phyloP scores from a whole-genome alignment of 2,329 filamentous ascomycete species.

The Passalora sequoiae region DNA sequence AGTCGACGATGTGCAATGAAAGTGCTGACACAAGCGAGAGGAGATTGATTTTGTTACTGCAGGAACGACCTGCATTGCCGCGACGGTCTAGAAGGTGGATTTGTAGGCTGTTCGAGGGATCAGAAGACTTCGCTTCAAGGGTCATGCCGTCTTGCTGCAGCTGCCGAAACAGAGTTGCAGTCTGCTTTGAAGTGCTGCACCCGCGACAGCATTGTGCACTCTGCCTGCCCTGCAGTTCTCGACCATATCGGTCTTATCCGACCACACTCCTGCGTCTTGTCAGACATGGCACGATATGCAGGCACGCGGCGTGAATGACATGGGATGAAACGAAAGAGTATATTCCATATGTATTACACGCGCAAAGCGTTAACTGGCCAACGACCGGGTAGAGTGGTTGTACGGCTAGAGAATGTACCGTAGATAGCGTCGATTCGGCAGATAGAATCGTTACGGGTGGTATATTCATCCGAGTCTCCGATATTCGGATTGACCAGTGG shows the following conservation, averaged over 20 bases:
- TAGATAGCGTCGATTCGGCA: slow-evolving; percentile 3
- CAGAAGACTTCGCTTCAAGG: no score
- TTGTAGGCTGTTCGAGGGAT: no score
- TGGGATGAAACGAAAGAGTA: no score
- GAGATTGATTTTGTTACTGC: no score
- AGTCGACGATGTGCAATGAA: slow-evolving; percentile 13
- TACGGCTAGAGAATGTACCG: slow-evolving; percentile 1
- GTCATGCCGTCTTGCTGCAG: no score
- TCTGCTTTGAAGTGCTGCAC: neutral
- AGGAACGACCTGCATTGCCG: no score
- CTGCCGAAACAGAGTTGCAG: no score
- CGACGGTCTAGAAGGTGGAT: no score
- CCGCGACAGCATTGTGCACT: neutral
- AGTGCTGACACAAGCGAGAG: neutral
- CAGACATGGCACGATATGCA: neutral
- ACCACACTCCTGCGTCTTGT: neutral
- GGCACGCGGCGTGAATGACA: neutral
- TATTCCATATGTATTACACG: no score
- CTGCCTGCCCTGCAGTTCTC: neutral
- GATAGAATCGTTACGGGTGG: neutral
- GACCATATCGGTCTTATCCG: neutral
- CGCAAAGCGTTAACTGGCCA: neutral
- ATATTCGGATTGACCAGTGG: no score
- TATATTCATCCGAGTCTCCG: no score
- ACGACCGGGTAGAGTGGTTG: neutral